Percentiles rank a stretch among this genome's conserved stretches.
These are phyloP conservation scores for Neurospora sp. DNA, from an alignment of 495 filamentous ascomycete species.

Conservation along the genomic window DNA sequence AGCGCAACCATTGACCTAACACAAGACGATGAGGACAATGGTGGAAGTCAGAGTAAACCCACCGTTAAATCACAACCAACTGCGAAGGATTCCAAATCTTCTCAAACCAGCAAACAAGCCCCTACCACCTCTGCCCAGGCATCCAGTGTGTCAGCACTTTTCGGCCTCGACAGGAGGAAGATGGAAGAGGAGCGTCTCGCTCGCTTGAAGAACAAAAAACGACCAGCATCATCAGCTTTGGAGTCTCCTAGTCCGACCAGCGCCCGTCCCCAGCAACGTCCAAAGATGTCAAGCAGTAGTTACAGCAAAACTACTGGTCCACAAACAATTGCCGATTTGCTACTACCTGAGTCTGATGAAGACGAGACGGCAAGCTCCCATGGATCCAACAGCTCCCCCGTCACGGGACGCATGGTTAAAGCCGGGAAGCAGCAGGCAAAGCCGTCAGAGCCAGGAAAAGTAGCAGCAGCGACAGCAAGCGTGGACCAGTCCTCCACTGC, in stretches of 20 bases:
- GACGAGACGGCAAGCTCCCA: background rate
- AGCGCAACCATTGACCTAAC: slow-evolving; percentile 10
- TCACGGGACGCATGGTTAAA: background rate
- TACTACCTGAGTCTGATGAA: background rate
- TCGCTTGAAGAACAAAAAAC: slow-evolving; percentile 41
- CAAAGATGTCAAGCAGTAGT: slow-evolving; percentile 6
- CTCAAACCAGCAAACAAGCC: background rate
- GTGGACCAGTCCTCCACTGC: background rate
- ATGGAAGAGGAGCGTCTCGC: slow-evolving; percentile 84
- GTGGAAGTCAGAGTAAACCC: background rate
- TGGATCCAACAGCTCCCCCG: background rate
- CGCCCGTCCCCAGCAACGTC: slow-evolving; percentile 15
- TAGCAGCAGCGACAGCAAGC: background rate
- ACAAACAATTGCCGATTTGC: background rate
- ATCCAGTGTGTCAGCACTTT: slow-evolving; percentile 1
- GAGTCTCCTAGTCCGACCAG: background rate
- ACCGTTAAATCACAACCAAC: background rate
- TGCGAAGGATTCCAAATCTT: background rate
- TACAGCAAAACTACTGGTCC: background rate
- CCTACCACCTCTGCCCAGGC: background rate
- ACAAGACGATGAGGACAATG: slow-evolving; percentile 10
- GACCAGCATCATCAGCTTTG: slow-evolving; percentile 34
- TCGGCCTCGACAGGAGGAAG: slow-evolving; percentile 59
- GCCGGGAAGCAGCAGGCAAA: background rate
- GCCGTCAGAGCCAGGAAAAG: background rate